Percentiles rank a stretch among this genome's conserved stretches.
These are phyloP conservation scores for Talaromyces sp. DNA, from an alignment of 2,329 filamentous ascomycete species.

Conservation along the genomic window DNA sequence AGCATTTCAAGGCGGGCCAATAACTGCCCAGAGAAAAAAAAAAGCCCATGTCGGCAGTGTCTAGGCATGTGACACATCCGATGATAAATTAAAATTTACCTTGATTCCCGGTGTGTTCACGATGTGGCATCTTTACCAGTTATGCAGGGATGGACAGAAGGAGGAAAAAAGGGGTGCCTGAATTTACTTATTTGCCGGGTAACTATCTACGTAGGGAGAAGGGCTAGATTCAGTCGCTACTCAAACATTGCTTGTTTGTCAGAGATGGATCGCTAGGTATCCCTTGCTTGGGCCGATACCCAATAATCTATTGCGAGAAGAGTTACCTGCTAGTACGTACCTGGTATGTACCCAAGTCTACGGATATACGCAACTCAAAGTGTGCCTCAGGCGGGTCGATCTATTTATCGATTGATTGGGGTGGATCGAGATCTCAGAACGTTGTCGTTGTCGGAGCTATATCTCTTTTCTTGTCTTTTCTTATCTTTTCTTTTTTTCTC, in stretches of 20 bases:
- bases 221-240: background rate
- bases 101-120: background rate
- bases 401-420: background rate
- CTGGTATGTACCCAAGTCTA: background rate
- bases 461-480: background rate
- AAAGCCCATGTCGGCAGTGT: background rate
- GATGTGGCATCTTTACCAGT: background rate
- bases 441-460: slow-evolving; percentile 5
- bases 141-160: slow-evolving; percentile 14
- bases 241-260: slow-evolving; percentile 9
- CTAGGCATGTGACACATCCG: background rate
- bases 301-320: background rate
- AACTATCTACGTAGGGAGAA: background rate
- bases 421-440: background rate
- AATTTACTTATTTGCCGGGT: background rate
- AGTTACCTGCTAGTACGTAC: background rate
- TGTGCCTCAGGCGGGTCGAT: background rate
- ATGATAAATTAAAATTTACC: background rate
- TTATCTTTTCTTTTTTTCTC: background rate
- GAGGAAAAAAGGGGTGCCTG: background rate
- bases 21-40: background rate
- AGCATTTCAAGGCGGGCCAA: background rate
- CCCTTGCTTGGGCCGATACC: background rate
- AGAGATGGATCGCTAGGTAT: background rate
- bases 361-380: background rate